phyloP scores from a whole-genome alignment of 208 protist genomes.

The Eutreptiella sp. region DNA sequence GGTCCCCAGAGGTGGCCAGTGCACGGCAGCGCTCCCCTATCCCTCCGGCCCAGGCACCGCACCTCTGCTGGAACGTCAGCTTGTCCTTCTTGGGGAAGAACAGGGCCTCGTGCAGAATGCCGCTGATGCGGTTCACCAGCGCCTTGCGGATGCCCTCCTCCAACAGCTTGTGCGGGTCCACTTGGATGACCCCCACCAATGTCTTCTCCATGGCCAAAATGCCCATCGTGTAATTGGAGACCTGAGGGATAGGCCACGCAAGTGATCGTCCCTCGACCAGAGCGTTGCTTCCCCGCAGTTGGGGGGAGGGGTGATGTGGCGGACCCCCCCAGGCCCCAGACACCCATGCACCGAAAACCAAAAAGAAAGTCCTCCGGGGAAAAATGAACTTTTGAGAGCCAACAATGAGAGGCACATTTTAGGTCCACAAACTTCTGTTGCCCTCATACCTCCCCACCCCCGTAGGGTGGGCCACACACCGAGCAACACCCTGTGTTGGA shows the following conservation, averaged over 20 bases:
- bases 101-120: conserved; percentile 59
- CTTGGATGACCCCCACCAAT: conserved; percentile 89
- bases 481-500: no score
- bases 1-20: neutral
- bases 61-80: conserved; percentile 28
- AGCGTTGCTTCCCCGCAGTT: neutral
- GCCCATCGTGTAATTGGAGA: conserved; percentile 88
- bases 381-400: no score
- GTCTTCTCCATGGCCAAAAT: conserved; percentile 96
- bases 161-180: conserved; percentile 90
- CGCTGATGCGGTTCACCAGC: conserved; percentile 68
- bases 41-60: conserved; percentile 45
- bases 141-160: conserved; percentile 94
- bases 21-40: no score
- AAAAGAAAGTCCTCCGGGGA: no score
- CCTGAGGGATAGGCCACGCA: no score
- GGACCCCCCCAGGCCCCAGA: neutral
- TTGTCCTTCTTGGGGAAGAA: conserved; percentile 47
- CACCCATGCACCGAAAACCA: no score
- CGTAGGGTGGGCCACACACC: no score
- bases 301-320: conserved; percentile 4
- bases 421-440: no score
- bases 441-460: no score
- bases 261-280: neutral
- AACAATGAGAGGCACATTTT: no score